Base-by-base conservation (phyloP, 2,329 filamentous ascomycete genomes). In the Microdochium trichocladiopsis region DNA sequence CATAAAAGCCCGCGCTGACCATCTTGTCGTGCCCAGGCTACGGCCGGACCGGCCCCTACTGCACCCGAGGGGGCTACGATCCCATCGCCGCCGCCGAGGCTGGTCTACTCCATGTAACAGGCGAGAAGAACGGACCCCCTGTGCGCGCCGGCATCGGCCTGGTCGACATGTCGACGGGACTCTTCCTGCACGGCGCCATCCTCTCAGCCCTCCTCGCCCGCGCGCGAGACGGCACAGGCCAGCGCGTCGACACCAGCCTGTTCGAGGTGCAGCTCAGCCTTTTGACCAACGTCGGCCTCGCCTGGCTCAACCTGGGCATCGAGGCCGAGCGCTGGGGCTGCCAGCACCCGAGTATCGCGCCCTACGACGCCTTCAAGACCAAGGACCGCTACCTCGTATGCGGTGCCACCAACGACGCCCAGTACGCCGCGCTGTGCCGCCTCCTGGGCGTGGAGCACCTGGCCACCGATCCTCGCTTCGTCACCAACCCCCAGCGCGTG, bases 111-210 rank as follows among this genome's bases (percentile, higher is more conserved):
- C 72, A 75, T 53, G 64, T 75, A 11, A 75, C 72, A 0, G 72
- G 72, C 3, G 65, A 73, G 52, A 57, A 60, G 4, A 63, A 70
- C 21, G 69, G 71, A 0, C 64, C 65, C 1, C 73, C 73, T 0
- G 69, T 69, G 0, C 61, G 70, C 10, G 68, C 71, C 1, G 73
- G 73, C 1, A 55, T 76, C 1, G 72, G 71, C 2, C 57, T 75
- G 33, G 71, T 68, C 18, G 73, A 75, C 53, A 71, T 75, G 65
- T 64, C 63, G 5, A 75, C 73, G 0, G 73, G 73, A 0, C 57
- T 76, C 2, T 76, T 72, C 53, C 66, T 71, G 23, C 71, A 75
- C 50, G 72, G 72, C 1, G 71, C 72, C 2, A 74, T 76, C 23
- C 57, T 72, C 25, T 66, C 72, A 0, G 73, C 73, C 0, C 55